Base-by-base conservation (phyloP, 805 yeast genomes). In the Candida easanensis region DNA sequence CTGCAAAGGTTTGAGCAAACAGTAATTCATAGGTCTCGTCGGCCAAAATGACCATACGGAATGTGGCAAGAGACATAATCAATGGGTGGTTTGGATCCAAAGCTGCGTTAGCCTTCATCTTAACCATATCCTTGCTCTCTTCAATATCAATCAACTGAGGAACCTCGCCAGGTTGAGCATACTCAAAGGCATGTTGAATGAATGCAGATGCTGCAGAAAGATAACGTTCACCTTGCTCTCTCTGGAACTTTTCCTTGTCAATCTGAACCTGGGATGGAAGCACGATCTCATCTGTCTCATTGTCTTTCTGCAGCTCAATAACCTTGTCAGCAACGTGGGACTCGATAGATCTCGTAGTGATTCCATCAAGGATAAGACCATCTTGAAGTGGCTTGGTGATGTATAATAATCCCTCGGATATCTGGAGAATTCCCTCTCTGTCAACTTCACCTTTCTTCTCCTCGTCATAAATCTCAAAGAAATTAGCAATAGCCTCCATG, bases 41-140 rank as follows among this genome's bases (percentile, higher is more conserved):
- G 0, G 98, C 97, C 5, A 91, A 69, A 5, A 93, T 68, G 1
- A 93, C 95, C 99, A 91, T 91, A 49, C 98, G 71, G 66, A 91
- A 91, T 0, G 96, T 89, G 0, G 98, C 88, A 15, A 88, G 68
- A 41, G 84, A 86, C 40, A 90, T 73, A 45, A 68, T 79, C 9
- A 83, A 79, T 1, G 96, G 95, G 25, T 82, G 77, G 25, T 76
- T 72, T 3, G 96, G 96, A 58, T 88, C 87, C 30, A 88, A 66
- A 0, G 96, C 96, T 4, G 80, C 87, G 58, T 89, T 88, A 38
- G 88, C 88, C 21, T 71, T 71, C 33, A 53, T 45, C 31, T 50
- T 54, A 14, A 52, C 53, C 1, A 44, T 36, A 16, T 57, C 60
- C 22, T 54, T 52, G 17, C 57, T 59, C 16, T 63, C 68, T 35